Percentiles rank a stretch among this genome's conserved stretches.
Evolutionary conservation across 768 basidiomycete genomes (phyloP).

Genomic region (Cytidiella melzeri): DNA sequence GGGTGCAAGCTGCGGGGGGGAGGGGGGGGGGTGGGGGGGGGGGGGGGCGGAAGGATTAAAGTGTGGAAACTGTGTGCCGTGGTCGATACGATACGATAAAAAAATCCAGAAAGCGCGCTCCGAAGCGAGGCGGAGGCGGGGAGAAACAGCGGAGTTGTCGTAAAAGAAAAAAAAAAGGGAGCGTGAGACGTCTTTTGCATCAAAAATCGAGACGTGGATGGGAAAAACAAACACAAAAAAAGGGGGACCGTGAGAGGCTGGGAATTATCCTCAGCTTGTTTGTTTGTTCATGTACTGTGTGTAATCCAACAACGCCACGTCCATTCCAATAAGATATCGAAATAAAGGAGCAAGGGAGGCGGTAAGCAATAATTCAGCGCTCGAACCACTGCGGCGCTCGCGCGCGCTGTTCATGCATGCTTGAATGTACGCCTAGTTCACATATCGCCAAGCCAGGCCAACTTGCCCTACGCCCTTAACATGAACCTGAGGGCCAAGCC

Average conservation of each 20-base stretch:
- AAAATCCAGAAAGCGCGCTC: too few species aligned
- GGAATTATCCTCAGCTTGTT: not conserved
- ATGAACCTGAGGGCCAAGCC: conserved; percentile 21
- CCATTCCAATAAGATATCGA: not conserved
- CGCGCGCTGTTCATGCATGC: not conserved
- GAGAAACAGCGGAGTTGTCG: too few species aligned
- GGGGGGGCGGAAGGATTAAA: not conserved
- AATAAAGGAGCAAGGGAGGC: not conserved
- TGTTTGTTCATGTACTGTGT: not conserved
- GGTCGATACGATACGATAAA: not conserved
- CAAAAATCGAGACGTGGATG: not conserved
- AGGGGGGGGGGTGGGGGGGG: not conserved
- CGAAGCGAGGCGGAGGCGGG: too few species aligned
- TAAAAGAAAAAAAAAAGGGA: not conserved
- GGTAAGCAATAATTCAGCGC: not conserved
- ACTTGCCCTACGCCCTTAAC: conserved; percentile 25
- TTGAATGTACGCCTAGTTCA: conserved; percentile 5
- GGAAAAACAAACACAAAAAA: too few species aligned
- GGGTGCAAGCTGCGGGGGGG: not conserved
- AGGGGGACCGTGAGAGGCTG: not conserved
- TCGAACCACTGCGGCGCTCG: not conserved
- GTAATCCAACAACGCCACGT: not conserved
- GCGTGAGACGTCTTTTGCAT: not conserved
- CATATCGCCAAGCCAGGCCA: conserved; percentile 23
- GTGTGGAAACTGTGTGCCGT: not conserved